Percentiles rank a stretch among this genome's conserved stretches.
Evolutionary conservation across 306 rosid species (phyloP).

Genomic region (Abrus pulchellus): DNA sequence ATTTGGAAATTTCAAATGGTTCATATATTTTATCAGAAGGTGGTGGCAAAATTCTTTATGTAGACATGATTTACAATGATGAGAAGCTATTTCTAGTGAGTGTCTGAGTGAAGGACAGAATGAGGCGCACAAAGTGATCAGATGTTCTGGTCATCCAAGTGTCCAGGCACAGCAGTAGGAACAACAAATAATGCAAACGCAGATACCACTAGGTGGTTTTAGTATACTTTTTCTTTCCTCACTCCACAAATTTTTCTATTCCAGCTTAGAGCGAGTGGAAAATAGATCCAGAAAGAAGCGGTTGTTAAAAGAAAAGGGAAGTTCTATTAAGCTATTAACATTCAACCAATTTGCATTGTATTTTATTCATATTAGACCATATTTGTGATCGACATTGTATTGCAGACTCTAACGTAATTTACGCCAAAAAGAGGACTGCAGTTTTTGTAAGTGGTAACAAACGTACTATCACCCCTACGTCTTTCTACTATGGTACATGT

Average conservation of each 20-base stretch:
- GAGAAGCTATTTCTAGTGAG: constrained; percentile 54
- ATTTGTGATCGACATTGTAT: neutral
- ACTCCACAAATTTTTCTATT: constrained; percentile 1
- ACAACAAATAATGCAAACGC: neutral
- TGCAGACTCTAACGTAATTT: neutral
- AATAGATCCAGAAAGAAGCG: constrained; percentile 2
- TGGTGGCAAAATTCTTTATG: constrained; percentile 53
- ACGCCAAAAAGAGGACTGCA: neutral
- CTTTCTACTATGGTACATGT: neutral
- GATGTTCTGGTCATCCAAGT: neutral
- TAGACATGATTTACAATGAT: constrained; percentile 47
- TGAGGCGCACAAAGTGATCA: neutral
- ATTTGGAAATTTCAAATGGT: constrained; percentile 27
- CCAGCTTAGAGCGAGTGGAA: neutral
- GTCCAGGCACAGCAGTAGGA: constrained; percentile 17
- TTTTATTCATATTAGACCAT: neutral
- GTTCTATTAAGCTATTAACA: neutral
- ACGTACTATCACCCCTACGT: neutral
- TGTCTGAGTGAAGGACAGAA: constrained; percentile 36
- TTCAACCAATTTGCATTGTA: neutral
- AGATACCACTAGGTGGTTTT: neutral
- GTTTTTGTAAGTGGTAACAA: neutral
- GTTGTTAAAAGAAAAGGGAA: neutral
- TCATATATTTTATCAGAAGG: constrained; percentile 52
- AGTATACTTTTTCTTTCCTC: constrained; percentile 6